Evolutionary conservation across 495 filamentous ascomycete species (phyloP).

Genomic region (Thermochaetoides thermophila): DNA sequence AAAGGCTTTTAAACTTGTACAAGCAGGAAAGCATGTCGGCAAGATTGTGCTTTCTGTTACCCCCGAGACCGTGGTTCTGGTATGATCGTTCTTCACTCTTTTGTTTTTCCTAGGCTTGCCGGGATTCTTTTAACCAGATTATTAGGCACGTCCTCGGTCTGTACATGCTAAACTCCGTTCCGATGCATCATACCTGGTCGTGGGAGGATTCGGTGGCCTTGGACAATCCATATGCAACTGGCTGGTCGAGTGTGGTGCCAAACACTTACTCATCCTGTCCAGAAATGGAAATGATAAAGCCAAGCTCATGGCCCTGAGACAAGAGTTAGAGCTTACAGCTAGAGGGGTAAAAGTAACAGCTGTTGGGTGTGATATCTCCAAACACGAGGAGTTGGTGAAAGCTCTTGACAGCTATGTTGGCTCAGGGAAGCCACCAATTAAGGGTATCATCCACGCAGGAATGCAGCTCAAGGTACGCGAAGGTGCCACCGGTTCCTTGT

Average conservation of each 20-base stretch:
- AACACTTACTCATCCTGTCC: conserved; percentile 41
- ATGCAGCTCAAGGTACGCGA: conserved; percentile 36
- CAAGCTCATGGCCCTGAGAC: conserved; percentile 21
- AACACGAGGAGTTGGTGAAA: conserved; percentile 17
- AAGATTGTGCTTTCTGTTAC: conserved; percentile 38
- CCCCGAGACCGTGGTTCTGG: conserved; percentile 11
- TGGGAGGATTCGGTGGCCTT: conserved; percentile 49
- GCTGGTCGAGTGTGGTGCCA: conserved; percentile 43
- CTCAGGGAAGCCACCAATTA: conserved; percentile 24
- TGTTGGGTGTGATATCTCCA: conserved; percentile 28
- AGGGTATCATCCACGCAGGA: conserved; percentile 33
- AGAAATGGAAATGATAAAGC: conserved; percentile 29
- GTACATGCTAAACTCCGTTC: conserved; percentile 13
- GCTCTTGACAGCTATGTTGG: conserved; percentile 18
- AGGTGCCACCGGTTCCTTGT: background rate
- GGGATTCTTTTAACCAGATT: conserved; percentile 4
- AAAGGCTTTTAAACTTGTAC: conserved; percentile 41
- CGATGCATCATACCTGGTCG: conserved; percentile 42
- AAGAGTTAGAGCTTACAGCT: conserved; percentile 22
- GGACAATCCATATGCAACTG: conserved; percentile 42
- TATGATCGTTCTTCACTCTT: conserved; percentile 4
- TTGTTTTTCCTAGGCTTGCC: too few relatives aligned
- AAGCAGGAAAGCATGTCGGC: conserved; percentile 38
- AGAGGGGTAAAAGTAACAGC: conserved; percentile 22
- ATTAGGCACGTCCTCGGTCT: conserved; percentile 8